Percentiles rank a stretch among this genome's conserved stretches.
These are phyloP conservation scores for Pythium guiyangense DNA, from an alignment of 352 stramenopile species.

Conservation along the genomic window DNA sequence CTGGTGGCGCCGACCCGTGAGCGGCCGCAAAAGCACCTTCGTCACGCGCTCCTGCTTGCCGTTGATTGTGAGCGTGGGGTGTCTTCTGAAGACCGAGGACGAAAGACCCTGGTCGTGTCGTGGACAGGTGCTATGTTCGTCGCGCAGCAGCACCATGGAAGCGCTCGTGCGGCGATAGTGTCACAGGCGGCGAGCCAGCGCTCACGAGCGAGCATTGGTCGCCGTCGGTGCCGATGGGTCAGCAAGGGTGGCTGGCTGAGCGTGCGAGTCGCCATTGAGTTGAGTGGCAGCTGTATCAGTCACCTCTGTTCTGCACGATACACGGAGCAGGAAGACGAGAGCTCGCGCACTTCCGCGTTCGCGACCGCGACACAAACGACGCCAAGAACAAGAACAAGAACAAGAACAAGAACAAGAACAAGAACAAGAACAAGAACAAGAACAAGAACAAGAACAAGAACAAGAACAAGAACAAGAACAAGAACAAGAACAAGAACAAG, in stretches of 20 bases:
- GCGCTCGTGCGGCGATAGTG: constrained; percentile 50
- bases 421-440: too few species aligned
- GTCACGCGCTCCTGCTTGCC: constrained; percentile 52
- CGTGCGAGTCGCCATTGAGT: not conserved
- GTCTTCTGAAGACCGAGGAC: too few species aligned
- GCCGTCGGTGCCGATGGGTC: constrained; percentile 8
- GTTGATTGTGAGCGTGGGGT: constrained; percentile 28
- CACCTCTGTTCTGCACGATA: not conserved
- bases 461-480: too few species aligned
- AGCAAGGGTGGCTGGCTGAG: constrained; percentile 1
- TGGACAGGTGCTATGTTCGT: constrained; percentile 66
- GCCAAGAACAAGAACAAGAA: too few species aligned
- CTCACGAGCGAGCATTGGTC: constrained; percentile 25
- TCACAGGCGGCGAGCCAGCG: constrained; percentile 33
- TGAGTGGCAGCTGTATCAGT: not conserved
- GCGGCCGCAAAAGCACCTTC: constrained; percentile 75
- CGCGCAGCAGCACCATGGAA: constrained; percentile 45
- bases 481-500: too few species aligned
- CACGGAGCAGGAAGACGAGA: constrained; percentile 34
- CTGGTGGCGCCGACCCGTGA: constrained; percentile 82
- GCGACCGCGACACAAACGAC: constrained; percentile 36
- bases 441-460: too few species aligned
- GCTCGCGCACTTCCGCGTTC: constrained; percentile 63
- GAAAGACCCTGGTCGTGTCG: constrained; percentile 73
- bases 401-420: constrained; percentile 17